Base-by-base conservation (phyloP, 768 basidiomycete genomes). In the Mycena galopus region DNA sequence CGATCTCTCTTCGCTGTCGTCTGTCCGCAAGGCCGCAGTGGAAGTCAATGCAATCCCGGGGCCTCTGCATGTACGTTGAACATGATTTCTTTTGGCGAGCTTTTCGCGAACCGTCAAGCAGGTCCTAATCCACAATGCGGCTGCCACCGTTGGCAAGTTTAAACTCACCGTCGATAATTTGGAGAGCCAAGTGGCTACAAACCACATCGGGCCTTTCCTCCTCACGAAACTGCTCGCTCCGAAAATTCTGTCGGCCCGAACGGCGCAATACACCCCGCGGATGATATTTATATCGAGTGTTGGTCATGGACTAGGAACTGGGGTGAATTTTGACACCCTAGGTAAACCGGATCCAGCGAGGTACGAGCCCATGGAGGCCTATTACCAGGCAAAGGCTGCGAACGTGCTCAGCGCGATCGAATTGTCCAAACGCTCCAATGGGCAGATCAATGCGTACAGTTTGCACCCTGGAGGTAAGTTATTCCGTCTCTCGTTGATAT, bases 361-460 rank as follows among this genome's bases (percentile, higher is more conserved):
- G 4, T 57, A 72, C 27, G 25, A 21, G 12, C 1, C 51, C 2
- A 19, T 35, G 5, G 65, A 32, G 0, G 56, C 62, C 0, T 73
- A 69, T 61, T 35, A 4, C 2, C 67, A 66, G 25, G 64, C 58
- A 2, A 73, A 73, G 47, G 23, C 37, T 7, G 72, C 72, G 27
- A 69, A 69, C n/a, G n/a, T 73, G 16, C 62, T 69, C 42, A 56
- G 23, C 3, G 72, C 67, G 2, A 55, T 60, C 21, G 69, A 64
- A 27, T 14, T 70, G 1, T 70, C 55, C 0, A 64, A 39, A 14
- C 37, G 69, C 2, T 33, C 61, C 0, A 50, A 37, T 2, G 69
- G 62, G 4, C 12, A 27, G 11, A 64, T 70, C 9, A 64, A 70
- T 25, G 69, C 33, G 3, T 70, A 70, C 21, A 70, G 62, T 47